Evolutionary conservation across 306 rosid genomes (phyloP).

Genomic region (Lathyrus sativus): DNA sequence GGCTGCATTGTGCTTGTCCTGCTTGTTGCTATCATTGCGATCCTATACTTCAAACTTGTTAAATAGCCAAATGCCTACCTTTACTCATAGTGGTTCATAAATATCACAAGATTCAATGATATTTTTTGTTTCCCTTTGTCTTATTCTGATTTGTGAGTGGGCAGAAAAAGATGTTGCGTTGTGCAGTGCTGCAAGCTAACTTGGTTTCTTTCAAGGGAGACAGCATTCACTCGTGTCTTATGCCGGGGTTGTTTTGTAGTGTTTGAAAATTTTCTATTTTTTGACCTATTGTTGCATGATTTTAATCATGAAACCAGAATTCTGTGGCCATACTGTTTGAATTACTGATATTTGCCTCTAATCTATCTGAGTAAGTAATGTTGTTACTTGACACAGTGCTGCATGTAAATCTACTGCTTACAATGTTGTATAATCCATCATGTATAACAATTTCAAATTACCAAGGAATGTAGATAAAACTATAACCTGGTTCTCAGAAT

Average conservation of each 20-base stretch:
- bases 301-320: slow-evolving; percentile 22
- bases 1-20: slow-evolving; percentile 57
- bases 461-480: too few species aligned
- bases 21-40: slow-evolving; percentile 61
- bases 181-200: slow-evolving; percentile 44
- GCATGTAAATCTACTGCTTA: neutral
- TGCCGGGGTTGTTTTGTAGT: slow-evolving; percentile 30
- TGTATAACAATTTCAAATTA: too few species aligned
- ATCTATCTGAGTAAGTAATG: neutral
- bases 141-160: slow-evolving; percentile 54
- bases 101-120: slow-evolving; percentile 31
- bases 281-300: slow-evolving; percentile 25
- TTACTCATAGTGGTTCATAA: slow-evolving; percentile 39
- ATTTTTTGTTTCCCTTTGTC: slow-evolving; percentile 12
- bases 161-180: slow-evolving; percentile 41
- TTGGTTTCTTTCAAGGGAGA: slow-evolving; percentile 33
- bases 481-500: too few species aligned
- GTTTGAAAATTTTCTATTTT: slow-evolving; percentile 33
- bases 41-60: slow-evolving; percentile 82
- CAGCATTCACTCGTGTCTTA: slow-evolving; percentile 23
- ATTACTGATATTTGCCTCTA: slow-evolving; percentile 30
- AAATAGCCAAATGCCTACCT: slow-evolving; percentile 41
- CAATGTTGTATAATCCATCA: too few species aligned
- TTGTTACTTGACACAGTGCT: neutral
- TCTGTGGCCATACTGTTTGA: slow-evolving; percentile 30